These are phyloP conservation scores for Flaveria robusta DNA, from an alignment of 129 eudicot genomes.

Conservation along the genomic window DNA sequence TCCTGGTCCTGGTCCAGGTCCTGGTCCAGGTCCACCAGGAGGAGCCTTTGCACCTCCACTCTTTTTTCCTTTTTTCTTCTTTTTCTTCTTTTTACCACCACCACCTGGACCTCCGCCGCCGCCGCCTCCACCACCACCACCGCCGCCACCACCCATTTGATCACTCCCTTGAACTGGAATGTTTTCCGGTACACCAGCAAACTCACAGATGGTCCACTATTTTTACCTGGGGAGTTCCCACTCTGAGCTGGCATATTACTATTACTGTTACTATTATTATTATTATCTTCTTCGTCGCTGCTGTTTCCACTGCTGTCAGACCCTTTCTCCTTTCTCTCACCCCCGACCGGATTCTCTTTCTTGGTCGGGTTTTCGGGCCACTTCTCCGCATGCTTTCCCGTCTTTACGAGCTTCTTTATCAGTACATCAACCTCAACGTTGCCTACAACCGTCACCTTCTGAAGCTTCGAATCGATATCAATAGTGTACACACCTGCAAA, in stretches of 20 bases:
- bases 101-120: not conserved
- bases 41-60: constrained; percentile 39
- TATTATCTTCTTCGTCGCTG: constrained; percentile 53
- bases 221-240: constrained; percentile 34
- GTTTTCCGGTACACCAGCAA: constrained; percentile 31
- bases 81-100: constrained; percentile 61
- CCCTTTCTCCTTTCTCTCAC: constrained; percentile 28
- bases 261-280: constrained; percentile 17
- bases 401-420: constrained; percentile 66
- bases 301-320: constrained; percentile 45
- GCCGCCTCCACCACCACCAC: constrained; percentile 31
- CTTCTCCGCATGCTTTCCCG: constrained; percentile 80
- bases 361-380: constrained; percentile 59
- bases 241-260: constrained; percentile 24
- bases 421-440: constrained; percentile 70
- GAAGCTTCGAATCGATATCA: constrained; percentile 69
- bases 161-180: constrained; percentile 14
- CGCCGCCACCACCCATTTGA: constrained; percentile 16
- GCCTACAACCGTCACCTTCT: constrained; percentile 72
- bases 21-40: constrained; percentile 27
- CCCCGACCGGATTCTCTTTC: constrained; percentile 35
- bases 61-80: constrained; percentile 51
- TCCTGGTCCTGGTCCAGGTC: too few species aligned
- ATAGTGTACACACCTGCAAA: constrained; percentile 73
- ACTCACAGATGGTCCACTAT: constrained; percentile 28